Evolutionary conservation across 2,329 filamentous ascomycete species (phyloP).

Genomic region (Leptographium galeiforme): DNA sequence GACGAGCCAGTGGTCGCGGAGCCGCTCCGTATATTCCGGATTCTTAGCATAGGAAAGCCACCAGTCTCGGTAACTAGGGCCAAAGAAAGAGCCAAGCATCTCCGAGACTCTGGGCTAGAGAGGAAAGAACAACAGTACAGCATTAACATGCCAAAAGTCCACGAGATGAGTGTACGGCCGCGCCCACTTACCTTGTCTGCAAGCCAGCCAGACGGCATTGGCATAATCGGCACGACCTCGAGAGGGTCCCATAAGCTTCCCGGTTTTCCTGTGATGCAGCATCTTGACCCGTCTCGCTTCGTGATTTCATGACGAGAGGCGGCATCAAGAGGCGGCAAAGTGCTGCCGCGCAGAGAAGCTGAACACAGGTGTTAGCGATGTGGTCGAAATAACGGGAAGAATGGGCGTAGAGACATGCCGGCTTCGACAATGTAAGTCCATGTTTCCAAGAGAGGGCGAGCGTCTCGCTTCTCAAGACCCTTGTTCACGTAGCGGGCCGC

Average conservation of each 20-base stretch:
- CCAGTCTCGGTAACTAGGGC: slow-evolving; percentile 17
- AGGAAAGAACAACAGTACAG: background rate
- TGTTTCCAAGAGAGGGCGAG: background rate
- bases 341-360: background rate
- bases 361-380: slow-evolving; percentile 2
- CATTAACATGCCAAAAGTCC: background rate
- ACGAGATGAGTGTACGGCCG: background rate
- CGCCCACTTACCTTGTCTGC: slow-evolving; percentile 9
- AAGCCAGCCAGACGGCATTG: slow-evolving; percentile 12
- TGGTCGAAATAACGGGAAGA: background rate
- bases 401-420: slow-evolving; percentile 6
- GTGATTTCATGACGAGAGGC: slow-evolving; percentile 7
- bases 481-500: slow-evolving; percentile 1
- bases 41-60: slow-evolving; percentile 16
- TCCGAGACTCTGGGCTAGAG: slow-evolving; percentile 8
- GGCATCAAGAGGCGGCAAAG: slow-evolving; percentile 7
- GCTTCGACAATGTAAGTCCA: slow-evolving; percentile 17
- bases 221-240: slow-evolving; percentile 12
- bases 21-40: slow-evolving; percentile 5
- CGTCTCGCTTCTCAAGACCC: background rate
- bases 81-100: slow-evolving; percentile 19
- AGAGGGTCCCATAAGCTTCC: slow-evolving; percentile 13
- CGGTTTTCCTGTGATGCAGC: slow-evolving; percentile 15
- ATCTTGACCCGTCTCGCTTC: slow-evolving; percentile 13
- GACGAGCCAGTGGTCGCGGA: slow-evolving; percentile 18